Percentiles rank a stretch among this genome's conserved stretches.
These are phyloP conservation scores for Nosema bombycis DNA, from an alignment of 371 early-diverging fungal species.

Conservation along the genomic window DNA sequence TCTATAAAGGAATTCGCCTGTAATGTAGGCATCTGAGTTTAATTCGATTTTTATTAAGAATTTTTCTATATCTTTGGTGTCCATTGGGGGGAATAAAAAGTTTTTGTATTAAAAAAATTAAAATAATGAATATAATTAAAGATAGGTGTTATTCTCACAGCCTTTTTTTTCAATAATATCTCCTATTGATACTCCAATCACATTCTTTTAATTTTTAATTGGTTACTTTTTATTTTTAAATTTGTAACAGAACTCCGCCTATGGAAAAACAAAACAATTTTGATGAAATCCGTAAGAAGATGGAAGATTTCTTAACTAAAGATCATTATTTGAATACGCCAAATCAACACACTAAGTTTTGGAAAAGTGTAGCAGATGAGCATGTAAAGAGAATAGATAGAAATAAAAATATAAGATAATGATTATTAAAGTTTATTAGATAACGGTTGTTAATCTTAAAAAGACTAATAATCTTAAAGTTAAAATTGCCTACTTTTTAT, in stretches of 20 bases:
- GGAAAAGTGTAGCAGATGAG: background rate
- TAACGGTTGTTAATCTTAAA: background rate
- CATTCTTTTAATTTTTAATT: too few species aligned
- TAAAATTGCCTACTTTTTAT: too few species aligned
- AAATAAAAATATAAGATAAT: background rate
- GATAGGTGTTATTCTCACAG: too few species aligned
- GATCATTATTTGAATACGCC: conserved; percentile 21
- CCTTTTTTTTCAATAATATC: too few species aligned
- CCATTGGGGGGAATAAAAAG: background rate
- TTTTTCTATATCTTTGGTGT: background rate
- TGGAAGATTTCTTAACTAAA: conserved; percentile 16
- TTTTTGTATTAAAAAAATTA: background rate
- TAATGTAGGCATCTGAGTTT: background rate
- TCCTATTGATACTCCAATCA: too few species aligned
- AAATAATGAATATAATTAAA: too few species aligned
- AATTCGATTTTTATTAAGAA: background rate
- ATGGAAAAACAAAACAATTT: conserved; percentile 3
- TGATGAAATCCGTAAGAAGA: background rate
- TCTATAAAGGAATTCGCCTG: background rate
- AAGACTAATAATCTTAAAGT: too few species aligned
- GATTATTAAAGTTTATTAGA: background rate
- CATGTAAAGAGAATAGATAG: background rate
- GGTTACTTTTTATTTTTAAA: background rate
- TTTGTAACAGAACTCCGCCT: background rate
- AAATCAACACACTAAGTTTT: conserved; percentile 15